Evolutionary conservation across 352 stramenopile species (phyloP).

Genomic region (Pythium periplocum): DNA sequence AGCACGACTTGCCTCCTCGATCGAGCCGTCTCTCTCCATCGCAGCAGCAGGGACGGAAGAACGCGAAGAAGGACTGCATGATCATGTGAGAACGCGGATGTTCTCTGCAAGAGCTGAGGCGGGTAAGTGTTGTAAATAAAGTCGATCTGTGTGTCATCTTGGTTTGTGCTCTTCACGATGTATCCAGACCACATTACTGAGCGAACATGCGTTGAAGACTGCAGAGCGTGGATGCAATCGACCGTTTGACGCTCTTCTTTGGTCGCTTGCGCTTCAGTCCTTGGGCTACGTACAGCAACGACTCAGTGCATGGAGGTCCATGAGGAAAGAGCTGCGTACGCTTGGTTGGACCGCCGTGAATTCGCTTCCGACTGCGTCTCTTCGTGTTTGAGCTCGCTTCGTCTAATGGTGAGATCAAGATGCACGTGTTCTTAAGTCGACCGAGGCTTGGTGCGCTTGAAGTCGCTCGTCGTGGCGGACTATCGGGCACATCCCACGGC

Average conservation of each 20-base stretch:
- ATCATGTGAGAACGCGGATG: constrained; percentile 20
- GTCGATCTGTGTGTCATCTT: neutral
- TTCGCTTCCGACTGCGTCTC: constrained; percentile 1
- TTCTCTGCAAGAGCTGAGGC: neutral
- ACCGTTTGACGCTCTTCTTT: constrained; percentile 10
- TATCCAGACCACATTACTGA: neutral
- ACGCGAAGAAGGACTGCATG: constrained; percentile 27
- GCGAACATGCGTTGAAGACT: constrained; percentile 54
- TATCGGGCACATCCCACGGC: too few relatives aligned
- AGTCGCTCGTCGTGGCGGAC: too few relatives aligned
- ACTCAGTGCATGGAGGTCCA: too few relatives aligned
- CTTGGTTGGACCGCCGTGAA: constrained; percentile 6
- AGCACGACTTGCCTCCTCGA: constrained; percentile 10
- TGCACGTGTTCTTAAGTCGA: constrained; percentile 19
- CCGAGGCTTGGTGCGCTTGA: too few relatives aligned
- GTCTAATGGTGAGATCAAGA: constrained; percentile 17
- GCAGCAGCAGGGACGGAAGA: constrained; percentile 3
- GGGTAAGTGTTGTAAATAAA: neutral
- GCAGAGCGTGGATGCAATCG: constrained; percentile 6
- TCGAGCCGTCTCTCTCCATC: too few relatives aligned
- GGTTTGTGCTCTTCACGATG: neutral
- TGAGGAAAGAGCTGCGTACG: too few relatives aligned
- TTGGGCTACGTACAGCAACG: neutral
- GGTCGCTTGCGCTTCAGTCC: constrained; percentile 3
- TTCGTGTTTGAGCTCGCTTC: neutral